A percentile compares a stretch with the other conserved stretches of the same genome.
Conservation (phyloP, 352 stramenopile species). For the Saprolegnia diclina region DNA sequence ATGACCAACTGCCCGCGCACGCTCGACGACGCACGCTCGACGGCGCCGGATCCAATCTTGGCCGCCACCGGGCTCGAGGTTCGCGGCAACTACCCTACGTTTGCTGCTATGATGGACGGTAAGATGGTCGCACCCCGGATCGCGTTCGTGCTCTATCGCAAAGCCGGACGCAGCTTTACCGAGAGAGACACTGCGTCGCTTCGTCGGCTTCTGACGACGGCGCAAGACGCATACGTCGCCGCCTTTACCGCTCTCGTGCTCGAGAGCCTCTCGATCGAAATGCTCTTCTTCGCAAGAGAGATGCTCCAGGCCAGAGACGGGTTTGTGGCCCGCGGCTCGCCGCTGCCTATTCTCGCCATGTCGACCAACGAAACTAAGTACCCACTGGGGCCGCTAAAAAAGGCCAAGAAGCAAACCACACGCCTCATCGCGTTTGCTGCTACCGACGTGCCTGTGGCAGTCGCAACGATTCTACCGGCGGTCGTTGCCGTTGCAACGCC, state of each 20-base stretch:
- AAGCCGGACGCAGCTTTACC: conserved; percentile 36
- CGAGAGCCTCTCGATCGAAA: conserved; percentile 24
- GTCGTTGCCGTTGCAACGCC: neutral
- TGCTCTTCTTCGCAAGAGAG: conserved; percentile 3
- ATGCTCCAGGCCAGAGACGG: conserved; percentile 22
- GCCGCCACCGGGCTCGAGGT: conserved; percentile 42
- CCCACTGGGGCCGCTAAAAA: conserved; percentile 2
- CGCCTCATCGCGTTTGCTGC: conserved; percentile 16
- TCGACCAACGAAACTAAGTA: conserved; percentile 17
- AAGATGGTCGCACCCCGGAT: conserved; percentile 30
- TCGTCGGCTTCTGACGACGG: conserved; percentile 44
- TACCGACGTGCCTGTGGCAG: neutral
- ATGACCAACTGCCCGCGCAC: conserved; percentile 74
- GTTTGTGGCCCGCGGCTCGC: neutral
- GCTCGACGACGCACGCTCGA: conserved; percentile 46
- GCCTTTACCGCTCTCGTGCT: conserved; percentile 55
- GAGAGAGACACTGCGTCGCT: conserved; percentile 51
- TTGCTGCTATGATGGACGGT: conserved; percentile 59
- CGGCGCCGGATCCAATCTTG: conserved; percentile 31
- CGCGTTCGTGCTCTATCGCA: conserved; percentile 47
- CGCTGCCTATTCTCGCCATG: neutral
- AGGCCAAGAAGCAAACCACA: conserved; percentile 9
- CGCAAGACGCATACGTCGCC: conserved; percentile 40
- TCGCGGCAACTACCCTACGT: conserved; percentile 48
- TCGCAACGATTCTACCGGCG: neutral